A percentile compares a stretch with the other conserved stretches of the same genome.
Evolutionary conservation across 2,329 filamentous ascomycete species (phyloP).

Genomic region (Endothia cerciana): DNA sequence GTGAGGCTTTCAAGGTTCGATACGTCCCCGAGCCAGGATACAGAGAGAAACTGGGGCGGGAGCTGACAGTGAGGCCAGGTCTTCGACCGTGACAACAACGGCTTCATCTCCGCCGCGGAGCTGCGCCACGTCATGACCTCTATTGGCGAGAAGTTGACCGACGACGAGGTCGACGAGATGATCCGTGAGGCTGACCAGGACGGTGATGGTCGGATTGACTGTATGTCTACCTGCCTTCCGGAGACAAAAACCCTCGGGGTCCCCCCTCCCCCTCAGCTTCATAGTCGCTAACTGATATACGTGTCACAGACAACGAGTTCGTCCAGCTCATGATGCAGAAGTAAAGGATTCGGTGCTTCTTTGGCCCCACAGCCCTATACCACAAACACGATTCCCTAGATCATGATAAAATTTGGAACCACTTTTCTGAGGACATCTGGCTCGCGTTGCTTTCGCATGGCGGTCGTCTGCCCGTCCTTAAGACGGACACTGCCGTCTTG

Average conservation of each 20-base stretch:
- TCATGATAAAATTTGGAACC: constrained; percentile 28
- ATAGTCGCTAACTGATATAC: constrained; percentile 34
- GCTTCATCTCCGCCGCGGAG: constrained; percentile 87
- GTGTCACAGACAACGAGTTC: constrained; percentile 77
- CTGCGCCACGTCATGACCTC: constrained; percentile 91
- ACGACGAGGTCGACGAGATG: constrained; percentile 92
- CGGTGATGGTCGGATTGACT: constrained; percentile 86
- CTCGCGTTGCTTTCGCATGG: constrained; percentile 17
- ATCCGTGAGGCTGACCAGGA: constrained; percentile 90
- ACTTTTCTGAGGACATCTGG: constrained; percentile 16
- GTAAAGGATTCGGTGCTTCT: constrained; percentile 51
- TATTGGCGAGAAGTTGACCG: constrained; percentile 88
- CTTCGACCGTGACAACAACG: constrained; percentile 90
- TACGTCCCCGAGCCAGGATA: background rate
- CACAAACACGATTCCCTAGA: constrained; percentile 27
- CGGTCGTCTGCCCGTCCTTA: constrained; percentile 7
- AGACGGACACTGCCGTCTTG: constrained; percentile 10
- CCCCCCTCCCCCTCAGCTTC: background rate
- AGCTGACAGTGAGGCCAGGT: constrained; percentile 49
- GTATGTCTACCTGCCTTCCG: constrained; percentile 53
- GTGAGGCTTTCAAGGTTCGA: constrained; percentile 81
- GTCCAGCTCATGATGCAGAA: constrained; percentile 97
- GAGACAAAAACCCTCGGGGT: background rate
- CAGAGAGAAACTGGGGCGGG: constrained; percentile 1
- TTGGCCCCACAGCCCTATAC: constrained; percentile 18